phyloP scores from a whole-genome alignment of 2,329 filamentous ascomycete genomes.

The Trichoderma asperellum region DNA sequence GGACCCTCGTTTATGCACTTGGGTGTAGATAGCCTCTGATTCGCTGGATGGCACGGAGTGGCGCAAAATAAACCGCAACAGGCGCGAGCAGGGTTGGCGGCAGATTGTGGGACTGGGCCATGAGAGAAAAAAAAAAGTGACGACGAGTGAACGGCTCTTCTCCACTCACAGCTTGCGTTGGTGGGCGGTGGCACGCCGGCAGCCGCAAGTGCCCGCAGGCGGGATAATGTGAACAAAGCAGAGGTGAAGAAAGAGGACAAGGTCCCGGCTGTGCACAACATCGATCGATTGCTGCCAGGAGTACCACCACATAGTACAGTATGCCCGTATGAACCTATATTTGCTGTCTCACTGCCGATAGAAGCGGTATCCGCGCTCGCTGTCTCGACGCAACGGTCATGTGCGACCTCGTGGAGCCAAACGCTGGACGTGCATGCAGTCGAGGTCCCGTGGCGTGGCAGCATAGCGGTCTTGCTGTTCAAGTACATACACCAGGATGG shows the following conservation, averaged over 20 bases:
- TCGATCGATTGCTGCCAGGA: not conserved
- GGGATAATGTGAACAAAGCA: not conserved
- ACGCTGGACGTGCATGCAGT: slow-evolving; percentile 39
- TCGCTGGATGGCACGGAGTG: slow-evolving; percentile 18
- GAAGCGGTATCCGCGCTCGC: not conserved
- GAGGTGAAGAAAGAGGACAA: not conserved
- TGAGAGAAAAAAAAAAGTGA: slow-evolving; percentile 10
- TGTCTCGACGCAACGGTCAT: slow-evolving; percentile 18
- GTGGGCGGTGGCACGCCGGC: slow-evolving; percentile 17
- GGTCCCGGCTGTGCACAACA: not conserved
- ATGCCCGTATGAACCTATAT: not conserved
- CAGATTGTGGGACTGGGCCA: slow-evolving; percentile 13
- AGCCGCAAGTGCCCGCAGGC: not conserved
- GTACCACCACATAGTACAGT: not conserved
- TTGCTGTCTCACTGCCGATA: not conserved
- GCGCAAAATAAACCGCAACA: slow-evolving; percentile 26
- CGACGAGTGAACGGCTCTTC: slow-evolving; percentile 13
- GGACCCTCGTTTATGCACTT: slow-evolving; percentile 12
- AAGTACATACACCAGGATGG: not conserved
- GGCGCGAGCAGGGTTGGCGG: slow-evolving; percentile 25
- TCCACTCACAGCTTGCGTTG: slow-evolving; percentile 5
- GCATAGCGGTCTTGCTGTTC: slow-evolving; percentile 5
- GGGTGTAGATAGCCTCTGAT: not conserved
- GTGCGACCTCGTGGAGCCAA: slow-evolving; percentile 20
- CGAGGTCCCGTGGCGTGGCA: slow-evolving; percentile 39